phyloP scores from a whole-genome alignment of 345 rosid species.

The Litchi chinensis region DNA sequence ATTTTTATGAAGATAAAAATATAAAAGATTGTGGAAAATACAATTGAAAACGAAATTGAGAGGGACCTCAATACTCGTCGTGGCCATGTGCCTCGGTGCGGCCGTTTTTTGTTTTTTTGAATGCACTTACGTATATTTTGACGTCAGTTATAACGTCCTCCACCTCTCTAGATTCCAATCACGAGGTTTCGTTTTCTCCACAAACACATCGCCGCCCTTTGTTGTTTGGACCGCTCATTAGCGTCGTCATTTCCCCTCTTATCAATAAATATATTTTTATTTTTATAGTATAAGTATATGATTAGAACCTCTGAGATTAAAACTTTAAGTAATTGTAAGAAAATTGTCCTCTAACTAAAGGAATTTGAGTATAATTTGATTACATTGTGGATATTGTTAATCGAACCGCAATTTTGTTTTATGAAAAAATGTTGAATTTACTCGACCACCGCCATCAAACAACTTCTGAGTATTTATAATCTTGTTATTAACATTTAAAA shows the following conservation, averaged over 20 bases:
- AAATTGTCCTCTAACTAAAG: too few relatives aligned
- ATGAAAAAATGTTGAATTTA: too few relatives aligned
- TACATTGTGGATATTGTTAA: too few relatives aligned
- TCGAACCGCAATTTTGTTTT: too few relatives aligned
- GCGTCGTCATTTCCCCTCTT: background rate
- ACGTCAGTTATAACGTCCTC: constrained; percentile 20
- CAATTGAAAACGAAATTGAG: constrained; percentile 2
- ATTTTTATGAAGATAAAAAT: background rate
- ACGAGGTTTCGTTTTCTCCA: background rate
- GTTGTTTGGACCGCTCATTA: background rate
- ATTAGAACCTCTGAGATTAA: too few relatives aligned
- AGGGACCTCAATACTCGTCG: constrained; percentile 20
- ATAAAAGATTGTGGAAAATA: background rate
- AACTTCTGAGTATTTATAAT: too few relatives aligned
- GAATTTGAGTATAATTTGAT: too few relatives aligned
- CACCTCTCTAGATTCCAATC: background rate
- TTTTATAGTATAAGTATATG: too few relatives aligned
- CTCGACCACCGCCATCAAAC: too few relatives aligned
- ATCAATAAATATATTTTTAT: too few relatives aligned
- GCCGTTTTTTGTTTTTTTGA: constrained; percentile 21
- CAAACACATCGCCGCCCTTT: background rate
- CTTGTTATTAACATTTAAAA: background rate
- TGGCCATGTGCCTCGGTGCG: constrained; percentile 53
- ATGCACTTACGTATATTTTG: constrained; percentile 1
- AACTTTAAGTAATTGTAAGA: too few relatives aligned